Percentiles rank a stretch among this genome's conserved stretches.
These are phyloP conservation scores for Corchorus capsularis DNA, from an alignment of 345 rosid species.

Conservation along the genomic window DNA sequence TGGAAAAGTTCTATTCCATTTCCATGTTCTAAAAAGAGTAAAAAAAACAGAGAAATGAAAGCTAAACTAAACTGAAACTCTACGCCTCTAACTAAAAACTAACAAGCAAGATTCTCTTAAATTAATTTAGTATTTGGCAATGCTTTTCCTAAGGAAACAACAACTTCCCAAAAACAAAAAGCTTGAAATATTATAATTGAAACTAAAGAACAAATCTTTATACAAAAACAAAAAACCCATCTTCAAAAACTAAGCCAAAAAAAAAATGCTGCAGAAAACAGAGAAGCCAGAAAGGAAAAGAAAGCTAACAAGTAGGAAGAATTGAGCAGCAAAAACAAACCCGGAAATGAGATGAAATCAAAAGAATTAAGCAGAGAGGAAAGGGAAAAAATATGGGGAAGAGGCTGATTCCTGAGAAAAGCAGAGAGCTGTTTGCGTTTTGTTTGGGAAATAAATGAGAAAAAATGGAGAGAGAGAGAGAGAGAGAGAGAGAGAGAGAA, in stretches of 20 bases:
- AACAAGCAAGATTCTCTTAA: slow-evolving; percentile 4
- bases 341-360: slow-evolving; percentile 12
- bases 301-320: background rate
- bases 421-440: background rate
- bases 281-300: too few relatives aligned
- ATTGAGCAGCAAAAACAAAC: background rate
- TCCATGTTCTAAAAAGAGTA: slow-evolving; percentile 2
- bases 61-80: background rate
- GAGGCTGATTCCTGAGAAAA: background rate
- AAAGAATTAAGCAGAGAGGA: background rate
- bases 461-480: slow-evolving; percentile 16
- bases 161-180: background rate
- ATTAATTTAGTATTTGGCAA: slow-evolving; percentile 3
- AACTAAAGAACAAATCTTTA: background rate
- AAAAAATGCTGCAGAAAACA: background rate
- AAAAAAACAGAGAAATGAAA: slow-evolving; percentile 13
- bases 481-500: background rate
- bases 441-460: background rate
- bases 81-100: background rate
- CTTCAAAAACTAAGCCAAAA: background rate
- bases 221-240: background rate
- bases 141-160: background rate
- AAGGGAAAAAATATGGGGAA: background rate
- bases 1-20: background rate
- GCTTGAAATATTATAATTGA: background rate